phyloP scores from a whole-genome alignment of 164 flowering plant species.

The Chimonanthus salicifolius region DNA sequence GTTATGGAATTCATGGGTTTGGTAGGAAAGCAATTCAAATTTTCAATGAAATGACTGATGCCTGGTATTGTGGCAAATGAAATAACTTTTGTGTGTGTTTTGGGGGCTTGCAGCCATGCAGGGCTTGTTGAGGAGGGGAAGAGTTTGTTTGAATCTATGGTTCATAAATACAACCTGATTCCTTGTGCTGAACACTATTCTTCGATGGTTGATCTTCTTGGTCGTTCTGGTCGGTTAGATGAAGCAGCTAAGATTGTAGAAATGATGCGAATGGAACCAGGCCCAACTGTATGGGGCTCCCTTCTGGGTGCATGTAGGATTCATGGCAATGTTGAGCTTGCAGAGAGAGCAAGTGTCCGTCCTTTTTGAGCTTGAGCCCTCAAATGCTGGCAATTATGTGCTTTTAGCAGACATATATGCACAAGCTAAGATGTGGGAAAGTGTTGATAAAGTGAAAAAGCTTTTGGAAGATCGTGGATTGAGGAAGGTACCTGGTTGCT shows the following conservation, averaged over 20 bases:
- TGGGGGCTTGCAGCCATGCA: constrained; percentile 20
- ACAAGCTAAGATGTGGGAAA: constrained; percentile 6
- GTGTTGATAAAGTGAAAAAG: constrained; percentile 8
- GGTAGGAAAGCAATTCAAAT: constrained; percentile 10
- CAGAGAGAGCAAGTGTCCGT: constrained; percentile 11
- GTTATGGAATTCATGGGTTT: constrained; percentile 18
- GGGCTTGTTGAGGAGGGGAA: constrained; percentile 19
- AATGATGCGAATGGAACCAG: constrained; percentile 13
- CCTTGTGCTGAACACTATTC: constrained; percentile 19
- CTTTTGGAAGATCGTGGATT: constrained; percentile 8
- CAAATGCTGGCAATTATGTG: constrained; percentile 19
- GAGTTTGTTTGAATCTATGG: constrained; percentile 13
- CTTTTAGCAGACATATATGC: constrained; percentile 16
- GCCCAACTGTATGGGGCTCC: constrained; percentile 21
- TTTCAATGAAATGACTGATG: constrained; percentile 12
- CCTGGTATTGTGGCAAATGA: constrained; percentile 9
- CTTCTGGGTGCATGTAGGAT: constrained; percentile 23
- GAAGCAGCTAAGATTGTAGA: constrained; percentile 16
- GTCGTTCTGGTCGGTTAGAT: constrained; percentile 21
- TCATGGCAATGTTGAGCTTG: constrained; percentile 18
- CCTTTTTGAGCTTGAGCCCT: constrained; percentile 21
- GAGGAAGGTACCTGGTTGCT: constrained; percentile 14
- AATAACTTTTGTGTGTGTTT: constrained; percentile 15
- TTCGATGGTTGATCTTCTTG: constrained; percentile 24
- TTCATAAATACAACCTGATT: not conserved